These are phyloP conservation scores for Populus tomentosa DNA, from an alignment of 441 rosid species.

Conservation along the genomic window DNA sequence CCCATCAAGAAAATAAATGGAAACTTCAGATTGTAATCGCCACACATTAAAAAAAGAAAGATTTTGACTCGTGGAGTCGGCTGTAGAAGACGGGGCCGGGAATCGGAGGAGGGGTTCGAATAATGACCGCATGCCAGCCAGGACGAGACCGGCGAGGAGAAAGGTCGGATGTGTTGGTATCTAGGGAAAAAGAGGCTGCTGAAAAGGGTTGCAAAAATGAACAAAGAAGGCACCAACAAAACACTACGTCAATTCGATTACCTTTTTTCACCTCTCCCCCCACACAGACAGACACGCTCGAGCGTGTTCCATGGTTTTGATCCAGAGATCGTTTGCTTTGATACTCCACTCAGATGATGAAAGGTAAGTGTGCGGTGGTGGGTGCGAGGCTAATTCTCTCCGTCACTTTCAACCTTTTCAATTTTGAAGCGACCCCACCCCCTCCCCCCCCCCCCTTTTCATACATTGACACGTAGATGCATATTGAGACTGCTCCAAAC, in stretches of 20 bases:
- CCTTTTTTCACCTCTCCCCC: conserved; percentile 25
- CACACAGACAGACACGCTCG: too few relatives aligned
- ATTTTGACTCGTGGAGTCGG: neutral
- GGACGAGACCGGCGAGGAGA: neutral
- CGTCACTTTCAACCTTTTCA: conserved; percentile 56
- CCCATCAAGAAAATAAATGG: too few relatives aligned
- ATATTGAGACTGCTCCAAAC: too few relatives aligned
- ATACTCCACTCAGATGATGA: conserved; percentile 27
- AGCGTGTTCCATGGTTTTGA: too few relatives aligned
- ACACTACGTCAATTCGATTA: conserved; percentile 33
- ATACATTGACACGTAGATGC: too few relatives aligned
- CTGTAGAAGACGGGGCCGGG: neutral
- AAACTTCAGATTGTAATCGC: too few relatives aligned
- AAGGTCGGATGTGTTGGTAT: conserved; percentile 9
- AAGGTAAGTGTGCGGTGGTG: conserved; percentile 50
- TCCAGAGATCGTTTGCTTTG: neutral
- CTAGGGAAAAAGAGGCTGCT: conserved; percentile 15
- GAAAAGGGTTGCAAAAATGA: conserved; percentile 29
- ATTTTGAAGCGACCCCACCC: conserved; percentile 19
- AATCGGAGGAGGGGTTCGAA: too few relatives aligned
- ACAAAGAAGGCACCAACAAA: conserved; percentile 26
- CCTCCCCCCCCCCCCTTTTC: too few relatives aligned
- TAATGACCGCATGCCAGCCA: neutral
- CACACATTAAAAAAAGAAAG: too few relatives aligned
- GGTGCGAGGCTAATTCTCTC: conserved; percentile 30